These are phyloP conservation scores for Geotrichum candidum DNA, from an alignment of 1,139 yeast species.

Conservation along the genomic window DNA sequence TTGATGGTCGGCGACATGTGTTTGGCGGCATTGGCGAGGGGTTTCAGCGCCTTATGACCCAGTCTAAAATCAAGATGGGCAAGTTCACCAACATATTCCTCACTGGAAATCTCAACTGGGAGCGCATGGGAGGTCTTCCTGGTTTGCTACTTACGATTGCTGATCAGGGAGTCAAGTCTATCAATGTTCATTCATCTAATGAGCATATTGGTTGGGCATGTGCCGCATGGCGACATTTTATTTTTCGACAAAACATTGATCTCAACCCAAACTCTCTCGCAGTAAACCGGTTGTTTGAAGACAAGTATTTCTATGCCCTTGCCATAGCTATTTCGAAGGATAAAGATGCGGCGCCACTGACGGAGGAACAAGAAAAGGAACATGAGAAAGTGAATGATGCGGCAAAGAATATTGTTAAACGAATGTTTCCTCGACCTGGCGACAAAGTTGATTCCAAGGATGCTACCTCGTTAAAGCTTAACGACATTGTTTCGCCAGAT, in stretches of 20 bases:
- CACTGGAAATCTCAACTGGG: slow-evolving; percentile 72
- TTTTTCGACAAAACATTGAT: slow-evolving; percentile 72
- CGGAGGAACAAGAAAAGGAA: neutral
- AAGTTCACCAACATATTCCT: slow-evolving; percentile 62
- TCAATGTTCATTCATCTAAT: slow-evolving; percentile 44
- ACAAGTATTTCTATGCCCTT: slow-evolving; percentile 46
- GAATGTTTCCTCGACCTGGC: slow-evolving; percentile 20
- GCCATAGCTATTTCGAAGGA: slow-evolving; percentile 17
- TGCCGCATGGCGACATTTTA: slow-evolving; percentile 83
- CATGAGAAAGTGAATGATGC: slow-evolving; percentile 10
- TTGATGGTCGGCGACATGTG: slow-evolving; percentile 53
- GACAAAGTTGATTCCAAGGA: neutral
- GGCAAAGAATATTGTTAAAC: slow-evolving; percentile 16
- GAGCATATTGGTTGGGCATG: slow-evolving; percentile 45
- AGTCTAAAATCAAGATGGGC: slow-evolving; percentile 30
- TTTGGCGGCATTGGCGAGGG: slow-evolving; percentile 87
- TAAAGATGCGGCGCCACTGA: neutral
- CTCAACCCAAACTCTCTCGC: slow-evolving; percentile 28
- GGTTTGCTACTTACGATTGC: slow-evolving; percentile 81
- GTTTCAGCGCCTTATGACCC: slow-evolving; percentile 61
- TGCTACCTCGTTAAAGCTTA: neutral
- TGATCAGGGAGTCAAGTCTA: slow-evolving; percentile 61
- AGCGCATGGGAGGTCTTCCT: slow-evolving; percentile 78
- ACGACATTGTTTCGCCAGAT: neutral
- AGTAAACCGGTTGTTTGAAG: slow-evolving; percentile 40